A percentile compares a stretch with the other conserved stretches of the same genome.
phyloP scores from a whole-genome alignment of 1,284 basidiomycete genomes.

The Pascua sp. region DNA sequence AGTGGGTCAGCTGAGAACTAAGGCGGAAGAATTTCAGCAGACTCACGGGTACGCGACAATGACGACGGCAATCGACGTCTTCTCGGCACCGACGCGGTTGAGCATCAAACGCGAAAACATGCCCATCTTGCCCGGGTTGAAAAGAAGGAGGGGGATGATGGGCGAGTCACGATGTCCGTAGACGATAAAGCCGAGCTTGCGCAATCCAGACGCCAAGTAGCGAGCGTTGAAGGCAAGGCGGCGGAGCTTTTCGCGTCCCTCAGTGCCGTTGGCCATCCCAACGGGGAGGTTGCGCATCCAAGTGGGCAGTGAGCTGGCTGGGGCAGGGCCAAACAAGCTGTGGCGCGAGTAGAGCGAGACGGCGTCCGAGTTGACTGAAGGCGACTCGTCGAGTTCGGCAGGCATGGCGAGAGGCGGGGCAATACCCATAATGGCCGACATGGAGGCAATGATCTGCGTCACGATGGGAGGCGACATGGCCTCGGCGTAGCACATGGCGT shows the following conservation, averaged over 20 bases:
- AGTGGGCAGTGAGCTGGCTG: slow-evolving; percentile 59
- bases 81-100: slow-evolving; percentile 59
- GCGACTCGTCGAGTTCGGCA: slow-evolving; percentile 22
- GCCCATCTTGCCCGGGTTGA: slow-evolving; percentile 90
- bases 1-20: slow-evolving; percentile 25
- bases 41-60: slow-evolving; percentile 73
- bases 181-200: slow-evolving; percentile 94
- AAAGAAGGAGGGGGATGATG: slow-evolving; percentile 88
- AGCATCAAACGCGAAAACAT: slow-evolving; percentile 87
- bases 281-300: slow-evolving; percentile 68
- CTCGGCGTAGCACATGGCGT: slow-evolving; percentile 86
- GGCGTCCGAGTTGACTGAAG: slow-evolving; percentile 47
- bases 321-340: slow-evolving; percentile 59
- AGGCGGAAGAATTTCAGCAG: slow-evolving; percentile 5
- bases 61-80: slow-evolving; percentile 69
- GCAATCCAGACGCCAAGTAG: slow-evolving; percentile 81
- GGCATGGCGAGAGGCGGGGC: slow-evolving; percentile 53
- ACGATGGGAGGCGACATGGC: slow-evolving; percentile 86
- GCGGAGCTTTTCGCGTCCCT: slow-evolving; percentile 76
- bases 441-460: slow-evolving; percentile 85
- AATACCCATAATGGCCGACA: slow-evolving; percentile 95
- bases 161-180: slow-evolving; percentile 90
- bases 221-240: slow-evolving; percentile 93
- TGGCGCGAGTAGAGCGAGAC: slow-evolving; percentile 38
- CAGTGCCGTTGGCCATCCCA: slow-evolving; percentile 68